These are phyloP conservation scores for Heritiera littoralis DNA, from an alignment of 345 rosid genomes.

Conservation along the genomic window DNA sequence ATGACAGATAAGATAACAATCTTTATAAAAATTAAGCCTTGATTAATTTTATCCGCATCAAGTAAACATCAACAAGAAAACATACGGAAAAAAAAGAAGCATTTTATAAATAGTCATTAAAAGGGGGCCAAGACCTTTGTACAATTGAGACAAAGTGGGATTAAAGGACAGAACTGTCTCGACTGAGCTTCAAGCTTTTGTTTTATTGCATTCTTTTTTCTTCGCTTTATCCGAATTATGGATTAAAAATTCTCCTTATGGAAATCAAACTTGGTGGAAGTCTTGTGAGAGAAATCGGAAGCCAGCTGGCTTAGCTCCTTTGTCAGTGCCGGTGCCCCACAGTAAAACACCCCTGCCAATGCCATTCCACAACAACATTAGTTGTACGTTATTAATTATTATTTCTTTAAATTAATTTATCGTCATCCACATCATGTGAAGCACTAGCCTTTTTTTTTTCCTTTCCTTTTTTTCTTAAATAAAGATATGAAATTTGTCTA, in stretches of 20 bases:
- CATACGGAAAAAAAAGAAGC: background rate
- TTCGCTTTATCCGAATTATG: background rate
- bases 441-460: background rate
- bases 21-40: too few relatives aligned
- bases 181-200: too few relatives aligned
- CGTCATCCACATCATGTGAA: background rate
- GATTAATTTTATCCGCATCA: too few relatives aligned
- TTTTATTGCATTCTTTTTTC: background rate
- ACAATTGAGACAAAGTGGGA: background rate
- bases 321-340: constrained; percentile 72
- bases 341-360: constrained; percentile 70
- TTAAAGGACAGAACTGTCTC: background rate
- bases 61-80: background rate
- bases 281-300: constrained; percentile 70
- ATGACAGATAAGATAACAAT: too few relatives aligned
- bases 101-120: background rate
- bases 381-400: too few relatives aligned
- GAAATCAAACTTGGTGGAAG: constrained; percentile 71
- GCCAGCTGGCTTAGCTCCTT: constrained; percentile 70
- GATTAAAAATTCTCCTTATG: constrained; percentile 73
- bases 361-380: constrained; percentile 5
- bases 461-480: too few relatives aligned
- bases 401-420: background rate
- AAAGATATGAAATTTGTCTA: background rate
- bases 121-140: constrained; percentile 7